phyloP scores from a whole-genome alignment of 2,329 filamentous ascomycete species.

The Scytalidium lignicola region DNA sequence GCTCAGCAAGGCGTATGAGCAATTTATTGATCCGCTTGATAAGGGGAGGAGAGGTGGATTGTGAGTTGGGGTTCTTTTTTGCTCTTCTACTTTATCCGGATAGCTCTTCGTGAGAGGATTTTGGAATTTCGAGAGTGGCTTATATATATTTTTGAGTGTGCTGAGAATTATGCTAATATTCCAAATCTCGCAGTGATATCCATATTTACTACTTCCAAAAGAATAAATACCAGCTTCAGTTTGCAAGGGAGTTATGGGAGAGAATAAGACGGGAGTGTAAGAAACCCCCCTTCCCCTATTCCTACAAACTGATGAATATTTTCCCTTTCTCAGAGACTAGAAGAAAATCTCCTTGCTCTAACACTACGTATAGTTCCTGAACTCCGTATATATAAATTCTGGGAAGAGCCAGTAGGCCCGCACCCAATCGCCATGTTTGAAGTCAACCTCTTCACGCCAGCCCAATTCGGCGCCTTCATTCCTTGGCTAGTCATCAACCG shows the following conservation, averaged over 20 bases:
- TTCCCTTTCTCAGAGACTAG: not conserved
- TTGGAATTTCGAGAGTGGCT: no score
- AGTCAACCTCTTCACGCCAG: constrained; percentile 80
- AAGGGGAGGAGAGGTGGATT: constrained; percentile 68
- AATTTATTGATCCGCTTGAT: constrained; percentile 63
- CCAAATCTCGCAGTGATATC: constrained; percentile 50
- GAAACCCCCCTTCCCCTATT: constrained; percentile 18
- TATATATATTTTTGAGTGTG: no score
- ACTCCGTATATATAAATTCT: constrained; percentile 73
- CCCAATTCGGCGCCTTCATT: constrained; percentile 84
- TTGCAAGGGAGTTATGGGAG: constrained; percentile 69
- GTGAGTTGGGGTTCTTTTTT: constrained; percentile 34
- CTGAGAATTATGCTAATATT: not conserved
- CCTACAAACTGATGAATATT: constrained; percentile 2
- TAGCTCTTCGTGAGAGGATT: not conserved
- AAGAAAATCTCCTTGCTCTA: not conserved
- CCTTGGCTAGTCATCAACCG: constrained; percentile 80
- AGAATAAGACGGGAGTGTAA: constrained; percentile 75
- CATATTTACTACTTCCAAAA: constrained; percentile 78
- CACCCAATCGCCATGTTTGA: constrained; percentile 89
- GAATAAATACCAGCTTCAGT: constrained; percentile 57
- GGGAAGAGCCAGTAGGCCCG: constrained; percentile 72
- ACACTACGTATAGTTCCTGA: constrained; percentile 63
- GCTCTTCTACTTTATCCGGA: not conserved
- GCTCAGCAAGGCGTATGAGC: constrained; percentile 63